Percentiles rank a stretch among this genome's conserved stretches.
phyloP scores from a whole-genome alignment of 768 basidiomycete genomes.

The Sutorius australiensis region DNA sequence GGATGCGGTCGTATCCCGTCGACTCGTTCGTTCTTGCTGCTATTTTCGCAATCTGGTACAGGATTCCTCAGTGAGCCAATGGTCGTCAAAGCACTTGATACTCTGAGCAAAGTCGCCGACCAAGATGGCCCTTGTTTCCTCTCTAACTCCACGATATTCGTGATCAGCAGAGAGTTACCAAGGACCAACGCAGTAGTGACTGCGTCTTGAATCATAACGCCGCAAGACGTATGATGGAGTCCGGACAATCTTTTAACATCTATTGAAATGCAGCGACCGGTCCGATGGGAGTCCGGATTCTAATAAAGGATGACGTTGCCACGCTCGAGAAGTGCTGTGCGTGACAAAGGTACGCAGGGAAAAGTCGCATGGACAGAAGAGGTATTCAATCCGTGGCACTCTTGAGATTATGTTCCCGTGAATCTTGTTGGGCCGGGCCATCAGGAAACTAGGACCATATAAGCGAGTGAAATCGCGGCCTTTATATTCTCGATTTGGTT shows the following conservation, averaged over 20 bases:
- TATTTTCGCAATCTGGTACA: not conserved
- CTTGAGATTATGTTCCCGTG: not conserved
- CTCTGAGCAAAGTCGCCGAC: not conserved
- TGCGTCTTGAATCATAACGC: not conserved
- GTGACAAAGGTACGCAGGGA: not conserved
- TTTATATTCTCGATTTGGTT: too few relatives aligned
- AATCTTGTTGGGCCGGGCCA: too few relatives aligned
- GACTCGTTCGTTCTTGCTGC: not conserved
- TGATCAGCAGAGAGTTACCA: not conserved
- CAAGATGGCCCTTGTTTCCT: not conserved
- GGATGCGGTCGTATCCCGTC: not conserved
- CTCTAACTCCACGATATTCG: not conserved
- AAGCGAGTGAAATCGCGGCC: too few relatives aligned
- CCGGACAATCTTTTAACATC: not conserved
- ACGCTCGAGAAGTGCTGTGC: not conserved
- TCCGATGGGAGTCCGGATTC: not conserved
- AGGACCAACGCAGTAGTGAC: not conserved
- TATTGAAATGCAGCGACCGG: not conserved
- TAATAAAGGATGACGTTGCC: too few relatives aligned
- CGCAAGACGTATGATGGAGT: not conserved
- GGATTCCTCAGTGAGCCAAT: not conserved
- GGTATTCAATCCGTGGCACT: not conserved
- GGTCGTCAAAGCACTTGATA: not conserved
- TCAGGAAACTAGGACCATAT: too few relatives aligned
- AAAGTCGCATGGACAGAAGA: not conserved